Evolutionary conservation across 306 rosid species (phyloP).

Genomic region (Vigna radiata): DNA sequence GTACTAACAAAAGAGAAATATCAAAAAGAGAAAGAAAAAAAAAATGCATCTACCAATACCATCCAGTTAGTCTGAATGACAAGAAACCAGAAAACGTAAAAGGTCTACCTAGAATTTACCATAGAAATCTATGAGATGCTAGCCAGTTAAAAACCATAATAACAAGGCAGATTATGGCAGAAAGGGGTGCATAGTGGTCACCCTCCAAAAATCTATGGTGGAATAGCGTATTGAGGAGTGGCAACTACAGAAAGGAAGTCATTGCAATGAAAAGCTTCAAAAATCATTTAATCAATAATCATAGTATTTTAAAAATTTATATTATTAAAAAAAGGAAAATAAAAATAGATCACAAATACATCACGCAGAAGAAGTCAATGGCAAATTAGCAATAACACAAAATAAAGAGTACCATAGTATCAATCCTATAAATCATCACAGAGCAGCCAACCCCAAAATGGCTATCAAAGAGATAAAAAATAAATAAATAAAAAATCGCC

Average conservation of each 20-base stretch:
- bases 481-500: no score
- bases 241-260: not conserved
- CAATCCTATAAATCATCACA: no score
- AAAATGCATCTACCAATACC: not conserved
- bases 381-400: no score
- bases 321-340: no score
- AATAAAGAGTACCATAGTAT: no score
- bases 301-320: no score
- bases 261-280: not conserved
- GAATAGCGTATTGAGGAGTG: not conserved
- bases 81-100: slow-evolving; percentile 17
- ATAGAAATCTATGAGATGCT: slow-evolving; percentile 1
- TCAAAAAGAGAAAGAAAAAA: not conserved
- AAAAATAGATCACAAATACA: no score
- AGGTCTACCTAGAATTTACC: not conserved
- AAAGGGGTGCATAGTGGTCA: not conserved
- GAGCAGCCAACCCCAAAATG: no score
- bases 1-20: not conserved
- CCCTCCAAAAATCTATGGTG: not conserved
- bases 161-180: not conserved
- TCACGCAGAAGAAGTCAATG: no score
- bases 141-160: not conserved
- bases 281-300: no score
- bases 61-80: not conserved
- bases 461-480: no score